Conservation (phyloP, 2,329 filamentous ascomycete species). For the Aspergillus versicolor region DNA sequence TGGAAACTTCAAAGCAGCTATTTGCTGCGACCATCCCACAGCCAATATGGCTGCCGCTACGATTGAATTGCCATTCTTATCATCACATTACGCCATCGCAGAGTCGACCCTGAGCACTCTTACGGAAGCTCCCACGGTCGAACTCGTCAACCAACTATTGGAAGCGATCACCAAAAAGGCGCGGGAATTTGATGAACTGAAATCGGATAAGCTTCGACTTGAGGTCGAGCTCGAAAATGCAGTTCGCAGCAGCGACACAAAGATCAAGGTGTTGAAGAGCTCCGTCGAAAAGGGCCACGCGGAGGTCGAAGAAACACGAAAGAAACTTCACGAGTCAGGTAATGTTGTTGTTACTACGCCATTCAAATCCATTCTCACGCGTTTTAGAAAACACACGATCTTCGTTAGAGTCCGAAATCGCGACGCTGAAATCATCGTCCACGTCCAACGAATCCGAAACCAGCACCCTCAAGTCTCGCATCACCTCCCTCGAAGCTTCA, state of each 20-base stretch:
- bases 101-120: constrained; percentile 57
- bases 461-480: constrained; percentile 75
- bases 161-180: constrained; percentile 74
- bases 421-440: constrained; percentile 71
- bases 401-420: constrained; percentile 76
- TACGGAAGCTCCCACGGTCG: constrained; percentile 64
- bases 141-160: constrained; percentile 74
- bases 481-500: constrained; percentile 82
- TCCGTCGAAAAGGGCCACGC: constrained; percentile 80
- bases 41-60: constrained; percentile 54
- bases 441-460: constrained; percentile 66
- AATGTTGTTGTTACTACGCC: constrained; percentile 19
- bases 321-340: constrained; percentile 83
- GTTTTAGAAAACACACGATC: constrained; percentile 70
- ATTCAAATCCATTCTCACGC: constrained; percentile 16
- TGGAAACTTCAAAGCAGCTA: constrained; percentile 18
- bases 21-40: constrained; percentile 16
- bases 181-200: constrained; percentile 76
- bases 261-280: constrained; percentile 76
- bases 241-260: constrained; percentile 77
- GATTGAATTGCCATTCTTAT: constrained; percentile 59
- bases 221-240: constrained; percentile 94
- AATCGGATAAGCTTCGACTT: constrained; percentile 81
- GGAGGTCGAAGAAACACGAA: constrained; percentile 77
- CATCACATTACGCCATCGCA: constrained; percentile 58